Percentiles rank a stretch among this genome's conserved stretches.
Evolutionary conservation across 768 basidiomycete genomes (phyloP).

Genomic region (Suillus decipiens): DNA sequence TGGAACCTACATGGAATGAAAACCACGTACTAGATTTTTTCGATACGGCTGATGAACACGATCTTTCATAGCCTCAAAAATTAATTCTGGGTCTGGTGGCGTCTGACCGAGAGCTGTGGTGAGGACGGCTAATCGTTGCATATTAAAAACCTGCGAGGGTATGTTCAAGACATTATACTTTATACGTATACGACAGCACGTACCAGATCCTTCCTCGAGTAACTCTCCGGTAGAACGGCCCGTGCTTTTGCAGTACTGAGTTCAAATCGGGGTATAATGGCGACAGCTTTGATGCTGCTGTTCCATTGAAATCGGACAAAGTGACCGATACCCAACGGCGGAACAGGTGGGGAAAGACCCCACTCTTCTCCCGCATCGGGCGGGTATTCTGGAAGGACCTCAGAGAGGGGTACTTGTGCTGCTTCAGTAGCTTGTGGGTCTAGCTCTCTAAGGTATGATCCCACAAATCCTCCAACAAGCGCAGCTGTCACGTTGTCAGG

Average conservation of each 20-base stretch:
- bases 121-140: conserved; percentile 93
- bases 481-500: conserved; percentile 99
- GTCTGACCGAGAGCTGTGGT: conserved; percentile 90
- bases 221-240: conserved; percentile 79
- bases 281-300: conserved; percentile 82
- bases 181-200: conserved; percentile 31
- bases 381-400: conserved; percentile 96
- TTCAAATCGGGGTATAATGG: conserved; percentile 94
- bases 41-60: conserved; percentile 97
- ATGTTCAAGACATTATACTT: neutral
- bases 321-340: conserved; percentile 91
- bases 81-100: conserved; percentile 93
- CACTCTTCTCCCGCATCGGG: conserved; percentile 89
- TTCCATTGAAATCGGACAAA: conserved; percentile 91
- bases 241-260: conserved; percentile 94
- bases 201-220: conserved; percentile 91
- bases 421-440: conserved; percentile 79
- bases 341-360: conserved; percentile 85
- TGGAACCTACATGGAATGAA: conserved; percentile 4
- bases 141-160: conserved; percentile 87
- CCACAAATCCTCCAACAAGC: conserved; percentile 94
- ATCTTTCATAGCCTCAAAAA: conserved; percentile 99
- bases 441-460: conserved; percentile 91
- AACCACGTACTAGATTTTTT: conserved; percentile 67
- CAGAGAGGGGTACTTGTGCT: conserved; percentile 89